Base-by-base conservation (phyloP, 306 rosid species). In the Trifolium fragiferum region DNA sequence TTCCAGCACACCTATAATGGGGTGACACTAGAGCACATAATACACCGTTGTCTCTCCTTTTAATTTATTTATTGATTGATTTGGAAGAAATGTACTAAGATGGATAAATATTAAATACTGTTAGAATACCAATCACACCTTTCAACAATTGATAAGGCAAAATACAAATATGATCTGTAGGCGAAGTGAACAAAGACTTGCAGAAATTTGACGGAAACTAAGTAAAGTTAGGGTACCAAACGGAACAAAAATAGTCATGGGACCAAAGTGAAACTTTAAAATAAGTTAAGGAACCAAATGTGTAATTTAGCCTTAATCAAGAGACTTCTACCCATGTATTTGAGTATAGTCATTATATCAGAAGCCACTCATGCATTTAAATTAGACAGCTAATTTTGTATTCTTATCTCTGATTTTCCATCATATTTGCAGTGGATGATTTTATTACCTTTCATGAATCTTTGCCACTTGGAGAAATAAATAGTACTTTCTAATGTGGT, bases 121-220 rank as follows among this genome's bases (percentile, higher is more conserved):
- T 76, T 43, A 66, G 68, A 66, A 40, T 41, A 27, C 19, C 2
- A n/a, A 51, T 58, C 37, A 46, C 18, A 46, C 51, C 51, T 46
- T 46, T 46, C 51, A 46, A 46, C 14, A 16, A 46, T 46, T 44
- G 50, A 44, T 44, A 23, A 25, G 27, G 27, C 27, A 25, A 25
- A 25, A 25, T 25, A 25, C 27, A 25, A 25, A 25, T 25, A 25
- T 25, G 27, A 25, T 25, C 0, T 25, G 27, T 25, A 25, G 27
- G 27, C 27, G 2, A 25, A 25, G 27, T 25, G 2, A 25, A 25
- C 27, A 25, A 25, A 1, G 2, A 25, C 3, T 25, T 25, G 27
- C 27, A 25, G 27, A 25, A 25, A 25, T 25, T 25, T 25, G 27
- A 25, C 27, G 27, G 27, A 25, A 25, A 25, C 3, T 21, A 25